phyloP scores from a whole-genome alignment of 73 alveolate genomes.

The Effrenium voratum region DNA sequence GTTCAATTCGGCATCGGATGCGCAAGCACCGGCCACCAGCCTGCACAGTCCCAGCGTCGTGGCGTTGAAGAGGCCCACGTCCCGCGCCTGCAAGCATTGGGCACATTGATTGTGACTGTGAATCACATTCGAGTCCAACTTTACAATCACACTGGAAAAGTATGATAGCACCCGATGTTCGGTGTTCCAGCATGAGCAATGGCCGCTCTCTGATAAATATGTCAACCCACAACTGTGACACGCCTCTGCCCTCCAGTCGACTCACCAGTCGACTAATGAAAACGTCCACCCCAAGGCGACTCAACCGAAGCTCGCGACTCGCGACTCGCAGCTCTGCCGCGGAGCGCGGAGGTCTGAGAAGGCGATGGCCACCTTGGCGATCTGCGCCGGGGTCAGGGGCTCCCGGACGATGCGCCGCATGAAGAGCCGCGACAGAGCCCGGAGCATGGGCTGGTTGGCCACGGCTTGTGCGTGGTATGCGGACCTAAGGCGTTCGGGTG shows the following conservation, averaged over 20 bases:
- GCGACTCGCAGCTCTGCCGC: background rate
- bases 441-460: constrained; percentile 54
- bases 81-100: constrained; percentile 86
- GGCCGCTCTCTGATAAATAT: too few species aligned
- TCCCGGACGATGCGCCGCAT: constrained; percentile 93
- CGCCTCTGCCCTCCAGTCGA: background rate
- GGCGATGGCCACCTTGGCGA: constrained; percentile 70
- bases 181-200: too few species aligned
- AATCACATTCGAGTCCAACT: too few species aligned
- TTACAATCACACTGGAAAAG: too few species aligned
- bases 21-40: background rate
- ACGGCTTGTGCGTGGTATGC: constrained; percentile 52
- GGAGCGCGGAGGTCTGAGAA: constrained; percentile 50
- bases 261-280: background rate
- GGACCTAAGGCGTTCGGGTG: too few species aligned
- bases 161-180: too few species aligned
- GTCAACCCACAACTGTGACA: background rate
- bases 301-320: background rate
- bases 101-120: too few species aligned
- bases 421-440: constrained; percentile 39
- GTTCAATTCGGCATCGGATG: too few species aligned
- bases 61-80: constrained; percentile 86
- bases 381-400: constrained; percentile 52
- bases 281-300: background rate
- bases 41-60: constrained; percentile 82